Percentiles rank a stretch among this genome's conserved stretches.
These are phyloP conservation scores for Ogataea kodamae DNA, from an alignment of 805 yeast genomes.

Conservation along the genomic window DNA sequence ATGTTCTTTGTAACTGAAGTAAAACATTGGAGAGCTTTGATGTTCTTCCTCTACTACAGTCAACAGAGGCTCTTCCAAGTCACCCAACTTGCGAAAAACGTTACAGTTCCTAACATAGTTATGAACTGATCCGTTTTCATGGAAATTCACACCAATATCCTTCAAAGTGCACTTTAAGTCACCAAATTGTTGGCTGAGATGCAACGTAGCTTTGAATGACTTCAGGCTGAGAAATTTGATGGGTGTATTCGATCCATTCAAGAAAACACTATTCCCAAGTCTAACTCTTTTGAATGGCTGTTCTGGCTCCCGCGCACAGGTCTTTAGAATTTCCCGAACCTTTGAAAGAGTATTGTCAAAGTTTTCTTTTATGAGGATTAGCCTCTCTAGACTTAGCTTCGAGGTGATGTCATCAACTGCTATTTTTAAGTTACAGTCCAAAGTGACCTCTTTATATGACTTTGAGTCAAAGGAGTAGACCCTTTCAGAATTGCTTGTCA, in stretches of 20 bases:
- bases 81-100: conserved; percentile 8
- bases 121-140: conserved; percentile 16
- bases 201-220: no score
- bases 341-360: conserved; percentile 1
- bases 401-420: conserved; percentile 29
- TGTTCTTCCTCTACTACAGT: conserved; percentile 34
- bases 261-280: conserved; percentile 27
- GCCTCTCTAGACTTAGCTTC: conserved; percentile 25
- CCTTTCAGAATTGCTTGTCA: conserved; percentile 4
- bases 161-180: conserved; percentile 22
- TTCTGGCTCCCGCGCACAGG: conserved; percentile 1
- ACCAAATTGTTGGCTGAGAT: no score
- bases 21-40: conserved; percentile 37
- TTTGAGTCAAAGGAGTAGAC: conserved; percentile 27
- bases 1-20: conserved; percentile 36
- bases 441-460: conserved; percentile 28
- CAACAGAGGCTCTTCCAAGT: conserved; percentile 30
- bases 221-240: no score
- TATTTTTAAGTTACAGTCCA: conserved; percentile 15
- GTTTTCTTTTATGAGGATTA: conserved; percentile 24
- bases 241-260: conserved; percentile 21
- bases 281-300: conserved; percentile 17
- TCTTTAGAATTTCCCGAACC: background rate
- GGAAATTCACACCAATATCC: conserved; percentile 17
- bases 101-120: conserved; percentile 13